A percentile compares a stretch with the other conserved stretches of the same genome.
Evolutionary conservation across 2,329 filamentous ascomycete species (phyloP).

Genomic region (Botrytis galanthina): DNA sequence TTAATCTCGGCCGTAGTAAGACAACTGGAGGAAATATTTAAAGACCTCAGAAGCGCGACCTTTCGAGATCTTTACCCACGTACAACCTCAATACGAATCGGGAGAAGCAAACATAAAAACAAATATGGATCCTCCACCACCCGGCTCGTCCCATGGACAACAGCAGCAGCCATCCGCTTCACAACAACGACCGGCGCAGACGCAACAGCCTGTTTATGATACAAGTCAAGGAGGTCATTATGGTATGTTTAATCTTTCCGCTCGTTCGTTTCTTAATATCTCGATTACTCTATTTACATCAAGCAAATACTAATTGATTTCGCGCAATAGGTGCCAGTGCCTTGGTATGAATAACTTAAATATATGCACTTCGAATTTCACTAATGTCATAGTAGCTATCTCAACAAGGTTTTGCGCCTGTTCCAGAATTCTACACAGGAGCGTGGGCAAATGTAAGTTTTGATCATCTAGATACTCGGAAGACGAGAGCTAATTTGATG

Average conservation of each 20-base stretch:
- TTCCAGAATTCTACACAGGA: conserved; percentile 85
- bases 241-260: conserved; percentile 50
- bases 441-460: conserved; percentile 86
- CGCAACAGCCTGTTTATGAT: conserved; percentile 61
- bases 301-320: conserved; percentile 33
- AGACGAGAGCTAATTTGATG: conserved; percentile 29
- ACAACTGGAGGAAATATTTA: background rate
- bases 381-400: conserved; percentile 62
- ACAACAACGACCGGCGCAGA: conserved; percentile 18
- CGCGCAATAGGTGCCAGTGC: conserved; percentile 60
- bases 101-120: conserved; percentile 16
- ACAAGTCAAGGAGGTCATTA: conserved; percentile 73
- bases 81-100: conserved; percentile 7
- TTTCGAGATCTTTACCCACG: background rate
- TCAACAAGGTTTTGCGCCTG: conserved; percentile 82
- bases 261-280: background rate
- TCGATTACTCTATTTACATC: background rate
- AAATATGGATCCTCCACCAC: conserved; percentile 55
- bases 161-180: conserved; percentile 49
- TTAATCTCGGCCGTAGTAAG: conserved; percentile 5
- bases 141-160: conserved; percentile 54
- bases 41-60: background rate
- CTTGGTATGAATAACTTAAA: conserved; percentile 52
- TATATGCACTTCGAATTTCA: conserved; percentile 19
- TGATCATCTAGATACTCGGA: conserved; percentile 18